phyloP scores from a whole-genome alignment of 371 early-diverging fungal species.

The Dichotomocladium elegans region DNA sequence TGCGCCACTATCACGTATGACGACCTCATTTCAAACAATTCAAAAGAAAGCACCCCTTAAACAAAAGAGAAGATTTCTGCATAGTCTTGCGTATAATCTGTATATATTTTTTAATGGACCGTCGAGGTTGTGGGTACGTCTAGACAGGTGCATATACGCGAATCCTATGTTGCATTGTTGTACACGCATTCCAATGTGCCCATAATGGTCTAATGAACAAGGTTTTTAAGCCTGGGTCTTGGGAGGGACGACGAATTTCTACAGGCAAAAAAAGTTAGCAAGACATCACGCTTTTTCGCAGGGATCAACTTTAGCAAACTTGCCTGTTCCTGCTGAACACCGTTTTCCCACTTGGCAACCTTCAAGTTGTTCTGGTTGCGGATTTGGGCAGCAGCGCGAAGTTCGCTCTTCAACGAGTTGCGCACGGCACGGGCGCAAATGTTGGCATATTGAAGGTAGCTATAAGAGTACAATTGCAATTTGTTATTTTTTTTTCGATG shows the following conservation, averaged over 20 bases:
- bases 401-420: constrained; percentile 78
- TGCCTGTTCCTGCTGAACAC: constrained; percentile 24
- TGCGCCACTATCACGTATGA: constrained; percentile 20
- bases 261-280: not conserved
- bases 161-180: too few species aligned
- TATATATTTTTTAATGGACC: too few species aligned
- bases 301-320: not conserved
- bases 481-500: not conserved
- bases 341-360: constrained; percentile 79
- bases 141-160: too few species aligned
- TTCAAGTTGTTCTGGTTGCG: constrained; percentile 78
- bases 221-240: too few species aligned
- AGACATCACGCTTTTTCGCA: not conserved
- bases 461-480: constrained; percentile 16
- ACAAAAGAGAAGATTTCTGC: too few species aligned
- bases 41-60: too few species aligned
- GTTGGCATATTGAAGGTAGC: constrained; percentile 88
- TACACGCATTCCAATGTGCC: too few species aligned
- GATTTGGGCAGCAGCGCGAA: constrained; percentile 61
- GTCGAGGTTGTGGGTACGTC: too few species aligned
- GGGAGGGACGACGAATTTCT: constrained; percentile 30
- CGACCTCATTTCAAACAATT: too few species aligned
- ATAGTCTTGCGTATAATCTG: too few species aligned
- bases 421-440: constrained; percentile 84
- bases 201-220: too few species aligned